Evolutionary conservation across 2,329 filamentous ascomycete genomes (phyloP), one percentile per base, ranked within the genome.

Genomic region (Claviceps maximensis): DNA sequence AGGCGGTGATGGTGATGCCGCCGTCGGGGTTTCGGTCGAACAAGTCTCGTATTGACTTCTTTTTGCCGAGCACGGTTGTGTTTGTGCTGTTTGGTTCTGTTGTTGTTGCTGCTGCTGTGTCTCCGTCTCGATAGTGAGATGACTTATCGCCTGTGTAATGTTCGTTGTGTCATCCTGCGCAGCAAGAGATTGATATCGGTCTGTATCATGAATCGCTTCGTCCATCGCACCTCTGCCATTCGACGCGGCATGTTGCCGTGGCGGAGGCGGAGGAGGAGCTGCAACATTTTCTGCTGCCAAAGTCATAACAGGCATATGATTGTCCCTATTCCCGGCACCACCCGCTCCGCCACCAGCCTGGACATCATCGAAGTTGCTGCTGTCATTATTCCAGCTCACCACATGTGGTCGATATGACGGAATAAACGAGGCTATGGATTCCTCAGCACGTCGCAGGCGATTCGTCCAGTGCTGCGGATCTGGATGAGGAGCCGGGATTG

Each of bases 111-210:
- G 36, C 36, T n/a, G 36, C 36, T 41, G 46, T n/a, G 4, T 7
- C 29, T 33, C 12, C 23, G 23, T 38, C 17, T 33, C 27, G 38
- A 54, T 46, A 23, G 27, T 19, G 7, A 54, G 45, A 21, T 38
- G 45, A 25, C 46, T 25, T 45, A 54, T 54, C 21, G 40, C 40
- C 17, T 51, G 44, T 33, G 45, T 13, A 23, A 54, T 40, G 21
- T 36, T 31, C 7, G 27, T 36, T 4, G 49, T 4, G 31, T 51
- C 44, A 42, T 48, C 33, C 15, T 29, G 10, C 3, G 33, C 17
- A 10, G 13, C 19, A 9, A 21, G 6, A 21, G 27, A 15, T 15
- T 23, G 41, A 15, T 27, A 21, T 15, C 5, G 9, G 5, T 36
- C 12, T 8, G 23, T 19, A 13, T 13, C 19, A 9, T 33, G 40